Conservation (phyloP, 2,329 filamentous ascomycete species). For the Annulohypoxylon truncatum region DNA sequence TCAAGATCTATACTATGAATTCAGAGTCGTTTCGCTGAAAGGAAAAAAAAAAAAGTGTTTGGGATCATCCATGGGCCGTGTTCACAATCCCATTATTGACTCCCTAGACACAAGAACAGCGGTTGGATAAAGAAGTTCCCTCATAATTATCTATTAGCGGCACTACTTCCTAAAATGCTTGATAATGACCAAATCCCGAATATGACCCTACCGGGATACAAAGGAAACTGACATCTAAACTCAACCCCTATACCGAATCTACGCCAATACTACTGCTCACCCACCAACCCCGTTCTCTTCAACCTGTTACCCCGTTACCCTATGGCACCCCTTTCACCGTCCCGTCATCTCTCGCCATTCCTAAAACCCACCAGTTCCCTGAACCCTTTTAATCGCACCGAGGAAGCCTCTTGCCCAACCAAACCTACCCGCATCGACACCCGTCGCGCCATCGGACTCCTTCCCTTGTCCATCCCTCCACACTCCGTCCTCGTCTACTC, state of each 20-base stretch:
- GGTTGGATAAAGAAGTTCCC: no score
- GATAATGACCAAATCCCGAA: no score
- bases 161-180: no score
- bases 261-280: not conserved
- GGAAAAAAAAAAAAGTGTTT: no score
- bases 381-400: conserved; percentile 46
- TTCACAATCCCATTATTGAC: no score
- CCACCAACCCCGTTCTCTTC: no score
- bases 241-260: not conserved
- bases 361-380: conserved; percentile 48
- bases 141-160: no score
- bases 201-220: no score
- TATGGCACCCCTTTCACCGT: not conserved
- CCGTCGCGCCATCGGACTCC: conserved; percentile 57
- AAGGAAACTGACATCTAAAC: not conserved
- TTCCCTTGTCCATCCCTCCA: conserved; percentile 67
- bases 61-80: no score
- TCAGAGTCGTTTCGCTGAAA: no score
- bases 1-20: no score
- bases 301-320: not conserved
- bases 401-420: conserved; percentile 45
- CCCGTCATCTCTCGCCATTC: not conserved
- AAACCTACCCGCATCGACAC: conserved; percentile 62
- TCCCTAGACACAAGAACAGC: no score
- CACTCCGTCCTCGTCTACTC: conserved; percentile 66